phyloP scores from a whole-genome alignment of 148 eudicot genomes.

The Beta vulgaris region DNA sequence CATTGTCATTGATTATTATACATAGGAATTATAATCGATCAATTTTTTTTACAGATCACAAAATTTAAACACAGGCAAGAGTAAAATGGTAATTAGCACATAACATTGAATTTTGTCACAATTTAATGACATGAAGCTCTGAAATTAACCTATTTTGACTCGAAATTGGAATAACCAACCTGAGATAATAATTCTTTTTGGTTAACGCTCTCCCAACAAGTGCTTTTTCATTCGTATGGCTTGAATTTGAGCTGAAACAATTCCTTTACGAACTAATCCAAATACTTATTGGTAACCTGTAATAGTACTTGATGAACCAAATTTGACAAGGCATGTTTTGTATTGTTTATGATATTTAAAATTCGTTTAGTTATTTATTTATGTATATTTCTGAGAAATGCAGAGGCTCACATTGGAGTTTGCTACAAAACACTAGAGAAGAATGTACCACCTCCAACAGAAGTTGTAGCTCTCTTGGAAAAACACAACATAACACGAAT shows the following conservation, averaged over 20 bases:
- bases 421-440: constrained; percentile 36
- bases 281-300: too few species aligned
- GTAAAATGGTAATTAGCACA: not conserved
- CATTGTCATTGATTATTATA: not conserved
- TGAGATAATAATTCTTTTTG: not conserved
- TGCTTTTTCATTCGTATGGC: too few species aligned
- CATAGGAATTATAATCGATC: not conserved
- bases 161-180: not conserved
- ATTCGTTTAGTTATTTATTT: not conserved
- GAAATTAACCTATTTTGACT: not conserved
- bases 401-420: constrained; percentile 40
- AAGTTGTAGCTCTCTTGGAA: constrained; percentile 30
- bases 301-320: not conserved
- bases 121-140: not conserved
- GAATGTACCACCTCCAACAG: constrained; percentile 31
- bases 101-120: not conserved
- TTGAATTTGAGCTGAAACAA: too few species aligned
- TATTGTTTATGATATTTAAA: not conserved
- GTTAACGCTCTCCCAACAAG: too few species aligned
- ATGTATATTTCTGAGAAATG: constrained; percentile 1
- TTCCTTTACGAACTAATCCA: too few species aligned
- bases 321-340: not conserved
- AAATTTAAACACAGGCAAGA: not conserved
- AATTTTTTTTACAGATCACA: not conserved
- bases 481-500: constrained; percentile 31